phyloP scores from a whole-genome alignment of 257 asterid species.

The Ballota nigra region DNA sequence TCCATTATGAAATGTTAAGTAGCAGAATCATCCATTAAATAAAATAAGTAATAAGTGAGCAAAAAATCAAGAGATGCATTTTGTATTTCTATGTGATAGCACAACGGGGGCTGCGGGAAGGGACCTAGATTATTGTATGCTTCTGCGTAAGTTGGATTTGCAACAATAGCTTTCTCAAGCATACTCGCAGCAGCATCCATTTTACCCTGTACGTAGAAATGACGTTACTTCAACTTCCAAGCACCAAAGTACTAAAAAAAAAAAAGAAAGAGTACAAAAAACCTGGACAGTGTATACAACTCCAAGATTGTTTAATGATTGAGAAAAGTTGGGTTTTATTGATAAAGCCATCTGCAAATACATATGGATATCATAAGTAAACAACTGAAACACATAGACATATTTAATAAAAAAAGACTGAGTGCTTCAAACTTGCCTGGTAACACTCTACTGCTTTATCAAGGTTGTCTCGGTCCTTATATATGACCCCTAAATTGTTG shows the following conservation, averaged over 20 bases:
- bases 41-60: constrained; percentile 9
- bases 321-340: constrained; percentile 94
- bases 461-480: constrained; percentile 97
- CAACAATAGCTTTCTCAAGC: constrained; percentile 96
- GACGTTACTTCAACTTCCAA: constrained; percentile 14
- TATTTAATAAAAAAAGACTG: constrained; percentile 16
- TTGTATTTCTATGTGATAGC: constrained; percentile 10
- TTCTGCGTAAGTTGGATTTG: constrained; percentile 99
- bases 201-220: constrained; percentile 68
- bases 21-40: neutral
- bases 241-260: neutral
- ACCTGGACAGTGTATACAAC: constrained; percentile 99
- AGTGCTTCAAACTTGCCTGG: constrained; percentile 61
- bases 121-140: constrained; percentile 96
- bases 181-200: constrained; percentile 98
- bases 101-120: constrained; percentile 2
- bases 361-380: constrained; percentile 22
- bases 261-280: constrained; percentile 21
- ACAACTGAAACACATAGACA: constrained; percentile 7
- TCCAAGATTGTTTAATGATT: constrained; percentile 98
- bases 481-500: constrained; percentile 97
- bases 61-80: neutral
- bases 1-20: neutral
- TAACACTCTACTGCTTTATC: constrained; percentile 99
- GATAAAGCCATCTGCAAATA: constrained; percentile 85